Evolutionary conservation across 2,329 filamentous ascomycete species (phyloP), one percentile per base, ranked within the genome.

Genomic region (Curvularia verruculosa): DNA sequence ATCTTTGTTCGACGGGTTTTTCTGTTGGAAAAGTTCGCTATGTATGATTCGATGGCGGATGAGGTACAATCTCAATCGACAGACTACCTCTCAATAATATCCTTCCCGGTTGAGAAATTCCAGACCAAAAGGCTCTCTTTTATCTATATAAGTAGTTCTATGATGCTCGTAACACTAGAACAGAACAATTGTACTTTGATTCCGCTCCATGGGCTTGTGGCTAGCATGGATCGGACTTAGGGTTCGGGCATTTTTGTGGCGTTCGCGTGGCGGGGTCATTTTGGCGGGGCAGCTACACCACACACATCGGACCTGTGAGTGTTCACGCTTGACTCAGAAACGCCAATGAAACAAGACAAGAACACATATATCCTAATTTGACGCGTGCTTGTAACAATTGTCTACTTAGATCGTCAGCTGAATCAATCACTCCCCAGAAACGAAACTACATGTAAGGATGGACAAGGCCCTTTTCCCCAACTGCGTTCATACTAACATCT

Each of bases 281-380:
- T 64, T 64, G 67, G 68, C 63, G 69, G 69, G 69, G 67, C 64
- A 64, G 52, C 49, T 53, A 37, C 54, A 44, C 50, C 48, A 55
- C 56, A 55, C 56, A 31, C 51, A 45, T 47, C 56, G 59, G 44
- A 49, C 43, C 51, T 57, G 58, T 51, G 59, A 59, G 58, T 56
- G 53, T 56, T 55, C 52, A 51, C 56, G 58, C 58, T 68, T 69
- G 67, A 69, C 59, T 69, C 67, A 69, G 51, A 46, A 47, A 59
- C 61, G 58, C 41, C 19, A 50, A 34, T 44, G 46, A 52, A 60
- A 57, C 58, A 62, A 49, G 23, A 49, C 29, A 45, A 18, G 49
- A 23, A 44, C 49, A 40, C 44, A 46, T 49, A 59, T 29, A 36
- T 2, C n/a, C 23, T 9, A 7, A 24, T 50, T 7, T 34, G 5